Percentiles rank a stretch among this genome's conserved stretches.
Conservation (phyloP, 352 stramenopile genomes). For the Phytophthora brassicae region DNA sequence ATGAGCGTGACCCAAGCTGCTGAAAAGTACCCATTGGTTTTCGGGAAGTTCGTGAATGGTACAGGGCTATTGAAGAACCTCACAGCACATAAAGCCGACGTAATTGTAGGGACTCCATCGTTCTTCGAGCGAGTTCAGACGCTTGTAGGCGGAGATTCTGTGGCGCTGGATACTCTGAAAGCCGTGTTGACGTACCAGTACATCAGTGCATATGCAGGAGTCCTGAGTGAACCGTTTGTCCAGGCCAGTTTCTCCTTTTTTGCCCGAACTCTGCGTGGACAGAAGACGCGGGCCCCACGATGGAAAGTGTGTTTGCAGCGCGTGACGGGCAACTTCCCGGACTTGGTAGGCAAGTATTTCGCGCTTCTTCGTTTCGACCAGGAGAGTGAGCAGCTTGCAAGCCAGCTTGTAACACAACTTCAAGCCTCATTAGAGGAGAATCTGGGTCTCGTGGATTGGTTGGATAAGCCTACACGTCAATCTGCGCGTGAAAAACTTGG, state of each 20-base stretch:
- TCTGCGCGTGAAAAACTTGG: constrained; percentile 89
- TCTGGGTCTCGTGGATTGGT: constrained; percentile 86
- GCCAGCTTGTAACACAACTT: constrained; percentile 86
- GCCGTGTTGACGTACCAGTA: constrained; percentile 60
- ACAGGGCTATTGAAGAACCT: constrained; percentile 37
- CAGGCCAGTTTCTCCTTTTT: constrained; percentile 92
- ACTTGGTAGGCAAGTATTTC: constrained; percentile 90
- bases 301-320: constrained; percentile 89
- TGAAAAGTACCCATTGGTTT: constrained; percentile 49
- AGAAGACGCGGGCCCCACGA: constrained; percentile 82
- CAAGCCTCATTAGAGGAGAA: constrained; percentile 75
- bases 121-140: constrained; percentile 60
- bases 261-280: constrained; percentile 68
- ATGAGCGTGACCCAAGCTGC: constrained; percentile 64
- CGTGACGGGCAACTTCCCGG: constrained; percentile 51
- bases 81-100: constrained; percentile 30
- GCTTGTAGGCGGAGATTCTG: constrained; percentile 38
- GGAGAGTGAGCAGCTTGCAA: constrained; percentile 72
- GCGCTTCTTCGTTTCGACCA: constrained; percentile 89
- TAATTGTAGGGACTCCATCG: constrained; percentile 62
- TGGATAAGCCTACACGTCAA: constrained; percentile 80
- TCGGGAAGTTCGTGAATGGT: constrained; percentile 59
- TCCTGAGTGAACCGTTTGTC: constrained; percentile 76
- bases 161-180: constrained; percentile 50
- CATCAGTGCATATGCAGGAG: constrained; percentile 37